phyloP scores from a whole-genome alignment of 768 basidiomycete genomes.

The Boletus rubescentipes region DNA sequence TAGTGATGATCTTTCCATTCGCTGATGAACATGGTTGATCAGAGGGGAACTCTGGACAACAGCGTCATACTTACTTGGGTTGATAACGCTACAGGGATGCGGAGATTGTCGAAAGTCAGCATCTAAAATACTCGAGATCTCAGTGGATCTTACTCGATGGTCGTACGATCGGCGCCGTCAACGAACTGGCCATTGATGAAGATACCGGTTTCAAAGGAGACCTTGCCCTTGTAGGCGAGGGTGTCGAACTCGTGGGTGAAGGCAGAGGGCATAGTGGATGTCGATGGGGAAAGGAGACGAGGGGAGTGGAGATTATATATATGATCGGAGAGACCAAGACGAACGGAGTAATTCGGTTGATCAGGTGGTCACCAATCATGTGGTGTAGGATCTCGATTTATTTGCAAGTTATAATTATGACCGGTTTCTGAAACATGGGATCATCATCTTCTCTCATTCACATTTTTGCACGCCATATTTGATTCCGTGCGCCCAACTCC shows the following conservation, averaged over 20 bases:
- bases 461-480: too few species aligned
- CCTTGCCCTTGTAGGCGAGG: slow-evolving; percentile 55
- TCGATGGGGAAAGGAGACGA: background rate
- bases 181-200: slow-evolving; percentile 72
- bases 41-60: background rate
- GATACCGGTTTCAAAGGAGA: slow-evolving; percentile 59
- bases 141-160: slow-evolving; percentile 61
- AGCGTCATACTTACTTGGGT: slow-evolving; percentile 43
- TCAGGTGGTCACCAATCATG: background rate
- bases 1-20: slow-evolving; percentile 60
- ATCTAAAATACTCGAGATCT: background rate
- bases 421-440: too few species aligned
- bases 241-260: slow-evolving; percentile 55
- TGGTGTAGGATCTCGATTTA: background rate
- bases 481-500: background rate
- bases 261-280: slow-evolving; percentile 38
- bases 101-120: background rate
- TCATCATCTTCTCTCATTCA: too few species aligned
- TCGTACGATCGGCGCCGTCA: slow-evolving; percentile 52
- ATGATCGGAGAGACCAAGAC: slow-evolving; percentile 3
- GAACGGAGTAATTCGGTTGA: background rate
- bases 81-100: slow-evolving; percentile 47
- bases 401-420: too few species aligned
- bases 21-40: slow-evolving; percentile 35
- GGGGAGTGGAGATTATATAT: slow-evolving; percentile 16